Evolutionary conservation across 148 eudicot species (phyloP), one percentile per base, ranked within the genome.

Genomic region (Arctostaphylos glauca): DNA sequence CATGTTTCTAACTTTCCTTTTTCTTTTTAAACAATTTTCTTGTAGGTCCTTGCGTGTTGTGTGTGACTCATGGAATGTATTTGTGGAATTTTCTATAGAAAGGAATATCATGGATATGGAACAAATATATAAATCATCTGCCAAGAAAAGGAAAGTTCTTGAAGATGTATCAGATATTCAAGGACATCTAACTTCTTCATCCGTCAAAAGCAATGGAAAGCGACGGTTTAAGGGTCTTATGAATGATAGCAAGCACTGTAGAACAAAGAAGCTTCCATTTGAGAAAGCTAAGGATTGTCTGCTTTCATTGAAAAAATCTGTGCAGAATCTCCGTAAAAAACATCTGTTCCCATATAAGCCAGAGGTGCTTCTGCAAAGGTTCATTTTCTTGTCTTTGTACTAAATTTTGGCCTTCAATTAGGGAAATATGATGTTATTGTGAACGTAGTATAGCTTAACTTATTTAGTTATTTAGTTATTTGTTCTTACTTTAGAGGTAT

Each of bases 291-390:
- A 84, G 86, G 83, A 86, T 67, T 93, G 99, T 56, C 86, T 96
- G 86, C 86, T 91, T 88, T 89, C 91, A 52, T 86, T 96, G 83
- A 92, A 84, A 85, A 81, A 78, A 66, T 86, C 98, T 46, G 16
- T 94, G 84, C 74, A 81, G 84, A 93, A 83, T 81, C 93, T 94
- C 79, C 89, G 91, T 80, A 84, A 89, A 83, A 96, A 88, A 84
- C 87, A 87, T 47, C 77, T 94, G 79, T 96, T 96, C 83, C 99
- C 98, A 16, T 96, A 96, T 83, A 94, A 94, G 87, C 98, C 99
- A 59, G 87, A 90, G 82, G 97, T 87, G 77, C 97, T 96, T 85
- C 84, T 96, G 81, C 84, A 86, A 78, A 94, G 98, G 99, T 94
- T 84, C 38, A 44, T 75, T 67, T 46, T 68, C 19, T 49, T 49